phyloP scores from a whole-genome alignment of 1,284 basidiomycete species.

The Schizophyllum amplum region DNA sequence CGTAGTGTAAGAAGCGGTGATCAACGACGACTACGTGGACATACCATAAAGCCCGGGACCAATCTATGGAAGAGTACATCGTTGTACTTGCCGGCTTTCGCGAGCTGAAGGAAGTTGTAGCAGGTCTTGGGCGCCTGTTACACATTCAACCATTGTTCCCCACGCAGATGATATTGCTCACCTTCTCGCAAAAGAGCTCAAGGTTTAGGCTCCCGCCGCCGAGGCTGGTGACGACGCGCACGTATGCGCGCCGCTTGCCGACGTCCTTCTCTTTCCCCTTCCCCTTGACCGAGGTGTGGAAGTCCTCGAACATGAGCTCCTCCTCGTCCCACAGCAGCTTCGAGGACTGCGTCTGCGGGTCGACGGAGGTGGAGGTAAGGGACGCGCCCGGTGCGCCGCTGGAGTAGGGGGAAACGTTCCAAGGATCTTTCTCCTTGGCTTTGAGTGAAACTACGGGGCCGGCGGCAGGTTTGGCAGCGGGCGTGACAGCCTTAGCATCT shows the following conservation, averaged over 20 bases:
- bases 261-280: constrained; percentile 90
- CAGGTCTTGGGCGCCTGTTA: constrained; percentile 89
- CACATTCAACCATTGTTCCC: background rate
- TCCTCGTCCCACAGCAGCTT: constrained; percentile 89
- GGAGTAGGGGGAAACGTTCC: constrained; percentile 88
- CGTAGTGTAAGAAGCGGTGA: background rate
- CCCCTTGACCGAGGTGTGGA: constrained; percentile 66
- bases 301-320: constrained; percentile 89
- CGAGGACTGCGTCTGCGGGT: constrained; percentile 69
- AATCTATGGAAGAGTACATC: constrained; percentile 86
- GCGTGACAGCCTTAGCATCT: constrained; percentile 23
- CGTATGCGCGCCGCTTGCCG: constrained; percentile 83
- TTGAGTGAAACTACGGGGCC: constrained; percentile 33
- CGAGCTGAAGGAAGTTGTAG: constrained; percentile 95
- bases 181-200: constrained; percentile 89
- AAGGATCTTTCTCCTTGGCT: constrained; percentile 52
- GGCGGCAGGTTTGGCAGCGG: constrained; percentile 23
- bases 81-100: constrained; percentile 85
- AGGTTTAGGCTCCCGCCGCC: constrained; percentile 83
- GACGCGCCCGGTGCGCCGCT: constrained; percentile 89
- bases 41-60: constrained; percentile 95
- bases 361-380: constrained; percentile 87
- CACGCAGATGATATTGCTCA: too few species aligned
- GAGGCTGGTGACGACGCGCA: constrained; percentile 84
- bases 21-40: constrained; percentile 12